phyloP scores from a whole-genome alignment of 768 basidiomycete genomes.

The Solioccasus polychromus region DNA sequence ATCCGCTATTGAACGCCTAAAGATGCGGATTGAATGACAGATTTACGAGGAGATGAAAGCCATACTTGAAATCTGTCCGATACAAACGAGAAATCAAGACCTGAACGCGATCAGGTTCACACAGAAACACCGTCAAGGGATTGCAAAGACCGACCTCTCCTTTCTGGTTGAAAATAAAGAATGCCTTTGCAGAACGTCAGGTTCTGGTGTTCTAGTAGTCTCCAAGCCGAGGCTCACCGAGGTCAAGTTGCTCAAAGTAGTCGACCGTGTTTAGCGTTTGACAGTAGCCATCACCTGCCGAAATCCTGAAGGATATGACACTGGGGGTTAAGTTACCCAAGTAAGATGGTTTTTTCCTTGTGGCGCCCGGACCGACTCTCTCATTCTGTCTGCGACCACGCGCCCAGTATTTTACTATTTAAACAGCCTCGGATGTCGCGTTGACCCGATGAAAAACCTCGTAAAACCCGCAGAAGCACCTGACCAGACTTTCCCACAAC shows the following conservation, averaged over 20 bases:
- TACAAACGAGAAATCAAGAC: slow-evolving; percentile 96
- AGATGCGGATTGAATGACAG: slow-evolving; percentile 5
- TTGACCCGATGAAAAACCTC: no score
- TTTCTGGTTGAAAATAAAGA: slow-evolving; percentile 99
- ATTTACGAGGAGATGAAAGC: slow-evolving; percentile 20
- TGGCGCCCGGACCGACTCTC: no score
- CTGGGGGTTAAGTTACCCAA: no score
- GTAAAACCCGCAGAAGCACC: no score
- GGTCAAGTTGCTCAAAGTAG: slow-evolving; percentile 37
- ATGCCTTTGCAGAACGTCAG: slow-evolving; percentile 58
- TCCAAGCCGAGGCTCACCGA: slow-evolving; percentile 35
- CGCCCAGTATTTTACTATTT: no score
- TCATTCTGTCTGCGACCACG: no score
- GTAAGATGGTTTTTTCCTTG: no score
- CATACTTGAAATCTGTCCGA: slow-evolving; percentile 93
- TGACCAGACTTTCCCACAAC: no score
- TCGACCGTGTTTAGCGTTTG: slow-evolving; percentile 1
- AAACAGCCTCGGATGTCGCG: no score
- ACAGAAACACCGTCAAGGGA: not conserved
- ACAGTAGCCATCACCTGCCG: no score
- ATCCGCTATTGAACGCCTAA: slow-evolving; percentile 92
- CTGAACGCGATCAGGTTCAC: slow-evolving; percentile 39
- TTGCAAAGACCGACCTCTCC: slow-evolving; percentile 74
- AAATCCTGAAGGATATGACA: no score
- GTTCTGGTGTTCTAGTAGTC: not conserved